phyloP scores from a whole-genome alignment of 2,329 filamentous ascomycete genomes.

The Hypomyces perniciosus region DNA sequence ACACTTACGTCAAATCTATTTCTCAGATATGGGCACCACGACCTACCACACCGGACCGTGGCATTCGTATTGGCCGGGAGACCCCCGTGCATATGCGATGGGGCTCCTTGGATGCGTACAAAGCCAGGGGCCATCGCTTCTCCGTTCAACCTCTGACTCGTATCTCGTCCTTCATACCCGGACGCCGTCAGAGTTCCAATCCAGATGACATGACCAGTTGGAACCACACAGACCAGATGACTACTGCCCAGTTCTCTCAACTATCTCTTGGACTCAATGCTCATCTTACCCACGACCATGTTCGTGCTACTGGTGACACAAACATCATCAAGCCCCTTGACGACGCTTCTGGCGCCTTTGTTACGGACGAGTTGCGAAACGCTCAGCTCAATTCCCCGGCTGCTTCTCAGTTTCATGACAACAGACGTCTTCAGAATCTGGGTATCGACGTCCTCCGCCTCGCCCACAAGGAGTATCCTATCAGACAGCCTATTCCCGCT shows the following conservation, averaged over 20 bases:
- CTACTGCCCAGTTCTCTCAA: no score
- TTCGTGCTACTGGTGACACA: background rate
- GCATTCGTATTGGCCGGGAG: background rate
- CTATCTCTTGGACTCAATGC: background rate
- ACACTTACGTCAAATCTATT: background rate
- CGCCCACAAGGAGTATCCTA: background rate
- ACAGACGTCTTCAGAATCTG: background rate
- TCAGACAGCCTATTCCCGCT: background rate
- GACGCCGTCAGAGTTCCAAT: no score
- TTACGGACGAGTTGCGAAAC: background rate
- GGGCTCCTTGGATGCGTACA: background rate
- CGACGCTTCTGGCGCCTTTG: background rate
- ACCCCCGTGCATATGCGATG: background rate
- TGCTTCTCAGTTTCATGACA: background rate
- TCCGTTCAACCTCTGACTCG: background rate
- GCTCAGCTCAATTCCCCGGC: background rate
- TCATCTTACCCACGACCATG: background rate
- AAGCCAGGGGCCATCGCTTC: background rate
- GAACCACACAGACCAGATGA: no score
- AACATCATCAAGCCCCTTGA: background rate
- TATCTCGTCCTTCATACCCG: background rate
- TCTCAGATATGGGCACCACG: slow-evolving; percentile 2
- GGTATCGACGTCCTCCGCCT: slow-evolving; percentile 7
- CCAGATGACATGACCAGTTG: no score
- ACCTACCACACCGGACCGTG: background rate